These are phyloP conservation scores for Fusarium gaditjirri DNA, from an alignment of 2,329 filamentous ascomycete species.

Conservation along the genomic window DNA sequence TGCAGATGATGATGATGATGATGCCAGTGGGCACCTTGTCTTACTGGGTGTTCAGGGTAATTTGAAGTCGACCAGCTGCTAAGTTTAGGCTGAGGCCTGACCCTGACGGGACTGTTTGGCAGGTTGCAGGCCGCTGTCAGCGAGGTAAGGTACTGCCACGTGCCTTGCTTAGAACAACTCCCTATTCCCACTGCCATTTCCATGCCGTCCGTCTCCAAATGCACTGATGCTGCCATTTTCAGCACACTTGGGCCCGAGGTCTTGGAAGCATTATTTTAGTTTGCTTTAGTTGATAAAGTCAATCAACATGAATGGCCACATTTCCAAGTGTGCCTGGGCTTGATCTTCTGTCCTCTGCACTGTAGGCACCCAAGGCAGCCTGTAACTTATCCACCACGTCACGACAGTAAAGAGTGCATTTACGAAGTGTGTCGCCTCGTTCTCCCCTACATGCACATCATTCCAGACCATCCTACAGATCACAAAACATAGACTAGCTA, in stretches of 20 bases:
- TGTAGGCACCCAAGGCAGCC: background rate
- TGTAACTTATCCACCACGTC: background rate
- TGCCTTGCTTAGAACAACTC: constrained; percentile 17
- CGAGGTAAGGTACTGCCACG: constrained; percentile 24
- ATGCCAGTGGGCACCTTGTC: constrained; percentile 3
- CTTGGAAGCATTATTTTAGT: constrained; percentile 6
- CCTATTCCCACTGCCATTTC: constrained; percentile 16
- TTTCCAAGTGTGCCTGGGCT: background rate
- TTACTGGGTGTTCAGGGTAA: background rate
- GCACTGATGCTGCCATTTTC: constrained; percentile 11
- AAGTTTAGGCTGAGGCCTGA: constrained; percentile 19
- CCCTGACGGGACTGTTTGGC: background rate
- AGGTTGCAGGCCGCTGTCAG: background rate
- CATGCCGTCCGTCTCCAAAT: background rate
- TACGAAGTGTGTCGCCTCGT: background rate
- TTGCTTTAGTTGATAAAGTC: background rate
- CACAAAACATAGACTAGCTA: background rate
- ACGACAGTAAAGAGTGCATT: constrained; percentile 5
- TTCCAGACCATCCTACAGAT: background rate
- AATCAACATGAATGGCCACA: background rate
- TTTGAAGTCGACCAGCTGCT: background rate
- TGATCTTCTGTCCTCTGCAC: background rate
- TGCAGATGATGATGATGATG: background rate
- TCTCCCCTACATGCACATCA: background rate
- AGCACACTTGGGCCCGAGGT: background rate